A percentile compares a stretch with the other conserved stretches of the same genome.
Evolutionary conservation across 31 red algal species (phyloP).

Genomic region (Odonthalia washingtoniensis): DNA sequence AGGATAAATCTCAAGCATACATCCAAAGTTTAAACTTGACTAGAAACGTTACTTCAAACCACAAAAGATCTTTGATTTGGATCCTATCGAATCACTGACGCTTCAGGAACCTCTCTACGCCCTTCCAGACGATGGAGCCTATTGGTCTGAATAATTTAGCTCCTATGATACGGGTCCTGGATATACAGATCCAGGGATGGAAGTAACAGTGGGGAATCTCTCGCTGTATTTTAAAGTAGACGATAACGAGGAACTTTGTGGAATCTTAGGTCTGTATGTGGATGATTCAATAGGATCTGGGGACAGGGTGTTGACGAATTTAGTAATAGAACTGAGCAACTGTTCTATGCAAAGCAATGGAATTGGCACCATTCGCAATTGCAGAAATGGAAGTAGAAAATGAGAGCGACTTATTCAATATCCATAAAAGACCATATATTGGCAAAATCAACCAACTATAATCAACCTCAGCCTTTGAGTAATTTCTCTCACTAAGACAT

Average conservation of each 20-base stretch:
- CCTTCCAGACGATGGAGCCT: slow-evolving; percentile 26
- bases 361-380: too few relatives aligned
- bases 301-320: not conserved
- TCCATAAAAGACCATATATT: too few relatives aligned
- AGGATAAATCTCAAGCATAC: slow-evolving; percentile 29
- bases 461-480: too few relatives aligned
- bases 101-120: slow-evolving; percentile 39
- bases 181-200: slow-evolving; percentile 12
- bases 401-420: too few relatives aligned
- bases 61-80: not conserved
- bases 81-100: slow-evolving; percentile 5
- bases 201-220: slow-evolving; percentile 7
- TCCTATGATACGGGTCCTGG: not conserved
- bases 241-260: slow-evolving; percentile 10
- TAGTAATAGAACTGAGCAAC: too few relatives aligned
- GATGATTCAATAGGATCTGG: slow-evolving; percentile 34
- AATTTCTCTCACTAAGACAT: too few relatives aligned
- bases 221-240: slow-evolving; percentile 4
- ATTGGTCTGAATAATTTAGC: slow-evolving; percentile 35
- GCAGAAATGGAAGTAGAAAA: too few relatives aligned
- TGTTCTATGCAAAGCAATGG: too few relatives aligned
- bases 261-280: slow-evolving; percentile 33
- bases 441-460: too few relatives aligned
- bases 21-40: not conserved
- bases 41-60: slow-evolving; percentile 22